phyloP scores from a whole-genome alignment of 768 basidiomycete genomes.

The Amanita phalloides region DNA sequence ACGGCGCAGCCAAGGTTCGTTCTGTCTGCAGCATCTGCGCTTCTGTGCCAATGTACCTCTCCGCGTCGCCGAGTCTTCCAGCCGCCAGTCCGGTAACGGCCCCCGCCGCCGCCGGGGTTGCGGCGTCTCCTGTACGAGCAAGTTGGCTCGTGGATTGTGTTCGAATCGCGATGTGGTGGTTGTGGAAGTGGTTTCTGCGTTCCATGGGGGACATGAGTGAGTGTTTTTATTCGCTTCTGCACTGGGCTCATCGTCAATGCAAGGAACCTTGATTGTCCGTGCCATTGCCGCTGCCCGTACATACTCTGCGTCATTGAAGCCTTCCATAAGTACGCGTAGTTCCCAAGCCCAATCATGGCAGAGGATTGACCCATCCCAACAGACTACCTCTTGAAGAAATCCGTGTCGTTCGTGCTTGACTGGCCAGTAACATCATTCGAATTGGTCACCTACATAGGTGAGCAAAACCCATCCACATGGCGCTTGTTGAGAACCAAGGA shows the following conservation, averaged over 20 bases:
- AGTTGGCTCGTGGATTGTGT: not conserved
- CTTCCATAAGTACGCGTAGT: not conserved
- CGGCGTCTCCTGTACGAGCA: not conserved
- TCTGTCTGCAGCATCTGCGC: not conserved
- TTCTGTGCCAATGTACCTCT: not conserved
- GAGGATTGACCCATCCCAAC: not conserved
- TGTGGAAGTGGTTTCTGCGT: slow-evolving; percentile 1
- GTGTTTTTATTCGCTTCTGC: not conserved
- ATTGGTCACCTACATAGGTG: slow-evolving; percentile 9
- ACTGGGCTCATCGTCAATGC: not conserved
- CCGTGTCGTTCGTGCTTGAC: not conserved
- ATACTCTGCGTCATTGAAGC: not conserved
- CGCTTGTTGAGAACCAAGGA: not conserved
- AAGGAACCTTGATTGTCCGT: not conserved
- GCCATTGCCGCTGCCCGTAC: not conserved
- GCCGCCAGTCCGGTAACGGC: not conserved
- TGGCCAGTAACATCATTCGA: slow-evolving; percentile 8
- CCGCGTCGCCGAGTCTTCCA: not conserved
- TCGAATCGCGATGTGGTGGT: slow-evolving; percentile 2
- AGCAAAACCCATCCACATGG: slow-evolving; percentile 2
- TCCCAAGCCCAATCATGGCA: not conserved
- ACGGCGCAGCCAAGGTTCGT: not conserved
- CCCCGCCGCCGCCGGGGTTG: not conserved
- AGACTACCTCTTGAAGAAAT: not conserved
- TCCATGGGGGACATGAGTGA: slow-evolving; percentile 2